Conservation (phyloP, 2,329 filamentous ascomycete genomes). For the Lachnellula cervina region DNA sequence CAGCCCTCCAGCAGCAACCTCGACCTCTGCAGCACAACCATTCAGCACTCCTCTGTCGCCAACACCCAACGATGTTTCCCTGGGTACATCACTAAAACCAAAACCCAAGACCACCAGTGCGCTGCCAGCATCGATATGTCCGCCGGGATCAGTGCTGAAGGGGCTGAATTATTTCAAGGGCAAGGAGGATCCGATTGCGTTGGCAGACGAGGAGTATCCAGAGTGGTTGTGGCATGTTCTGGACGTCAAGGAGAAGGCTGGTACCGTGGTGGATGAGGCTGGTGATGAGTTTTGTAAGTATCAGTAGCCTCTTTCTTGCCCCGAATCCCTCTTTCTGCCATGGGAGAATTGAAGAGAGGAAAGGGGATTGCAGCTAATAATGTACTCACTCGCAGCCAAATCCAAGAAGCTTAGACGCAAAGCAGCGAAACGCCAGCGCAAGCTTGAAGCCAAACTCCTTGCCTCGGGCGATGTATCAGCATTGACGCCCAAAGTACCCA, state of each 20-base stretch:
- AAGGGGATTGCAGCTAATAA: conserved; percentile 1
- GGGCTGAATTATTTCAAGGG: conserved; percentile 77
- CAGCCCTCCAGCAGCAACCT: conserved; percentile 17
- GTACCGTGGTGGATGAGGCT: conserved; percentile 45
- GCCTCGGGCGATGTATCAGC: conserved; percentile 62
- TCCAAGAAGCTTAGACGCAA: conserved; percentile 74
- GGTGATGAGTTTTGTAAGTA: conserved; percentile 77
- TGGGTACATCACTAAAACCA: conserved; percentile 5
- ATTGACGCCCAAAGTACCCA: conserved; percentile 63
- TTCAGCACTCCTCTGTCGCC: conserved; percentile 31
- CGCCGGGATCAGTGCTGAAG: conserved; percentile 63
- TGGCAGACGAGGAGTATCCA: conserved; percentile 72
- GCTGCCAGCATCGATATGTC: conserved; percentile 20
- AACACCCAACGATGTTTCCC: conserved; percentile 14
- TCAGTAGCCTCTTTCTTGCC: conserved; percentile 35
- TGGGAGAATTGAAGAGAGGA: neutral
- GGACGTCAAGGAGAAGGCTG: conserved; percentile 53
- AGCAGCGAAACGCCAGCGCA: conserved; percentile 60
- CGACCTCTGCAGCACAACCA: conserved; percentile 28
- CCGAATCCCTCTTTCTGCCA: neutral
- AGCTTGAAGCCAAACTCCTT: conserved; percentile 53
- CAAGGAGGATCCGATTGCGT: conserved; percentile 66
- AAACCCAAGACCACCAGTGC: conserved; percentile 11
- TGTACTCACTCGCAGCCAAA: conserved; percentile 53
- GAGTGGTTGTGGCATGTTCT: conserved; percentile 74